Evolutionary conservation across 225 moss, liverwort and hornwort species (phyloP).

Genomic region (Bryoerythrophyllum caledonicum): DNA sequence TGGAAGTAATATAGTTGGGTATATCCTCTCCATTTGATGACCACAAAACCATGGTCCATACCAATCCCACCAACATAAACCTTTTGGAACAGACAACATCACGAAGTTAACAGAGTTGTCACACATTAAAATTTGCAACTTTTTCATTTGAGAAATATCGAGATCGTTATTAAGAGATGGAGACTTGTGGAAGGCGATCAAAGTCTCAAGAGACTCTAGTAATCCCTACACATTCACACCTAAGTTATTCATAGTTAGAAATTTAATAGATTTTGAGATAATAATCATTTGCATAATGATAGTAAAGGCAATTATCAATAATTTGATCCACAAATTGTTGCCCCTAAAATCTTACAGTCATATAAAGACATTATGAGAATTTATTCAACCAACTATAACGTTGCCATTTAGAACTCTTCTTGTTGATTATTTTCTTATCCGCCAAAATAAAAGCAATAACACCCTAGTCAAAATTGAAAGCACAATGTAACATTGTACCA

Average conservation of each 20-base stretch:
- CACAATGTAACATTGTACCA: too few relatives aligned
- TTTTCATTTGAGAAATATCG: background rate
- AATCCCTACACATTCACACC: background rate
- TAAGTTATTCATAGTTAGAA: background rate
- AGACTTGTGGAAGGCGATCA: background rate
- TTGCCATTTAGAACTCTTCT: too few relatives aligned
- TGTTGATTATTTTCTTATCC: fast-evolving
- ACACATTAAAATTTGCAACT: background rate
- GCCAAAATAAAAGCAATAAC: too few relatives aligned
- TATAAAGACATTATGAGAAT: too few relatives aligned
- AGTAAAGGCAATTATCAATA: too few relatives aligned
- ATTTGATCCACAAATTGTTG: too few relatives aligned
- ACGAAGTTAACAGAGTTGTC: background rate
- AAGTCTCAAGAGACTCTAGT: background rate
- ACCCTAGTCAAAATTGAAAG: too few relatives aligned
- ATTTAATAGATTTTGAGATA: fast-evolving
- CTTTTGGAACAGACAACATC: background rate
- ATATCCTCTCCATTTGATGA: background rate
- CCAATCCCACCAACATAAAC: background rate
- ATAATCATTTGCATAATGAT: too few relatives aligned
- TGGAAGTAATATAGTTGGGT: background rate
- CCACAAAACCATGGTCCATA: fast-evolving
- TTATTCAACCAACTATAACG: too few relatives aligned
- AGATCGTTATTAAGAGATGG: background rate
- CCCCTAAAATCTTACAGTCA: too few relatives aligned